Percentiles rank a stretch among this genome's conserved stretches.
Conservation (phyloP, 176 grass and related monocot species). For the Triticum monococcum region DNA sequence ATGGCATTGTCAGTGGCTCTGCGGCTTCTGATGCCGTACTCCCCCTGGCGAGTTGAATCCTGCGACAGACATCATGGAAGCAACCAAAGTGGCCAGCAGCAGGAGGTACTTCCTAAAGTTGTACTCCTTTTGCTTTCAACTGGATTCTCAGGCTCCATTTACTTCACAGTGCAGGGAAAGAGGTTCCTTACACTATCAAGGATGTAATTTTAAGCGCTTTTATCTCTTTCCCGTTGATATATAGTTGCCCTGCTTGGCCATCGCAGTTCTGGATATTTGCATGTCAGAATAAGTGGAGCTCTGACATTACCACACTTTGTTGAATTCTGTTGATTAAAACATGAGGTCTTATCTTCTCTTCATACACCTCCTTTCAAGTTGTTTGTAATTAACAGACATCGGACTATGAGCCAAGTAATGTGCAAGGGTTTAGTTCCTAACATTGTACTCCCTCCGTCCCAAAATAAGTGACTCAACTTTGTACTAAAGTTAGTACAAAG, state of each 20-base stretch:
- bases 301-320: not conserved
- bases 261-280: not conserved
- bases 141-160: not conserved
- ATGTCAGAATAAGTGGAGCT: not conserved
- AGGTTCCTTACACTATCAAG: not conserved
- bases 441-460: not conserved
- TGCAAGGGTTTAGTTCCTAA: not conserved
- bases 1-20: not conserved
- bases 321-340: not conserved
- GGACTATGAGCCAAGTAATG: not conserved
- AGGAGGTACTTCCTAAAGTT: constrained; percentile 9
- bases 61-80: not conserved
- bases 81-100: not conserved
- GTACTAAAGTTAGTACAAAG: too few species aligned
- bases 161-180: not conserved
- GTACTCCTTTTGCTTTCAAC: not conserved
- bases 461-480: too few species aligned
- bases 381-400: not conserved
- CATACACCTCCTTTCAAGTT: not conserved
- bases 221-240: not conserved
- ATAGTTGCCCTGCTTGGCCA: not conserved
- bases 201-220: not conserved
- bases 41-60: constrained; percentile 11
- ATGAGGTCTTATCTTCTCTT: not conserved
- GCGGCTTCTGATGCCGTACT: not conserved